phyloP scores from a whole-genome alignment of 257 asterid species.

The Solanum tarapatanum region DNA sequence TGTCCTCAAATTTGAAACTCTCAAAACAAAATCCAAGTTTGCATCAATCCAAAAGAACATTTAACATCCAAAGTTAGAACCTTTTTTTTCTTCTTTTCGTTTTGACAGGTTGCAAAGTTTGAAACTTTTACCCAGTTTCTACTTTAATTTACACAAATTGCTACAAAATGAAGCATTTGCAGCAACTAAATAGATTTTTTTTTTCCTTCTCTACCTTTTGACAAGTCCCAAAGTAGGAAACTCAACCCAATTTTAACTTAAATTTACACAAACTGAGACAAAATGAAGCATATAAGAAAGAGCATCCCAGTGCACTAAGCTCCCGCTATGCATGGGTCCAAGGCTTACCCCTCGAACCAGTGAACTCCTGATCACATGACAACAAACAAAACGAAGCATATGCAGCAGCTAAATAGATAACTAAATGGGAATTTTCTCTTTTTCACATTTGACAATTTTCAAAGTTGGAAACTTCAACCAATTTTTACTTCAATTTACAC shows the following conservation, averaged over 20 bases:
- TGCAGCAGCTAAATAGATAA: not conserved
- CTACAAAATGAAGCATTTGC: not conserved
- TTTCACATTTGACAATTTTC: not conserved
- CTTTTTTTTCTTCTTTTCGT: not conserved
- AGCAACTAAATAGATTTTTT: not conserved
- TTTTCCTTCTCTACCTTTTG: not conserved
- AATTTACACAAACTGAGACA: not conserved
- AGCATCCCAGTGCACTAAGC: not conserved
- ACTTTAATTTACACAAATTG: not conserved
- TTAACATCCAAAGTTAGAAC: not conserved
- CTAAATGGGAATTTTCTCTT: not conserved
- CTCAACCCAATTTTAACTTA: not conserved
- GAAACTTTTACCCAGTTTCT: not conserved
- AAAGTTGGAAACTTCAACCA: not conserved
- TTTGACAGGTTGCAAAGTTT: not conserved
- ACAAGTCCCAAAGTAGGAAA: not conserved
- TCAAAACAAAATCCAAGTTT: not conserved
- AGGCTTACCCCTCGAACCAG: not conserved
- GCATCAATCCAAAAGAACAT: not conserved
- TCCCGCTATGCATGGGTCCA: not conserved
- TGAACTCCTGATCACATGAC: not conserved
- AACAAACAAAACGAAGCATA: not conserved
- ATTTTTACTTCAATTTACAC: not conserved
- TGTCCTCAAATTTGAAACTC: not conserved
- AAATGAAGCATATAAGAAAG: not conserved